A percentile compares a stretch with the other conserved stretches of the same genome.
These are phyloP conservation scores for Suillus sp. DNA, from an alignment of 768 basidiomycete species.

Conservation along the genomic window DNA sequence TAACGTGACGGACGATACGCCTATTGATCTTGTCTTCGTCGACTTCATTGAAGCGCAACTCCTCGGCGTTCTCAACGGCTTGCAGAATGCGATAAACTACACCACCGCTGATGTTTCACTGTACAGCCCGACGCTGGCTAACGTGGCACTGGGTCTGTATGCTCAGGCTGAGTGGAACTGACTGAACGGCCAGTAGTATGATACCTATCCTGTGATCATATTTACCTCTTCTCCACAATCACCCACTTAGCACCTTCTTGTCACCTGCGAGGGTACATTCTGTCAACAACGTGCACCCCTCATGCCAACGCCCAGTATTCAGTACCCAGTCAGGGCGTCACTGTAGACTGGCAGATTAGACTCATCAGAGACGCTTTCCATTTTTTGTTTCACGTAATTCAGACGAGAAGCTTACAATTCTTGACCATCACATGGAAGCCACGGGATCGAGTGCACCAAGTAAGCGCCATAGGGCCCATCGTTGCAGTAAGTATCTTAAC, in stretches of 20 bases:
- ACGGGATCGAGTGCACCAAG: no score
- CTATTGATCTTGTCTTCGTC: slow-evolving; percentile 76
- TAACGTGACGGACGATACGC: slow-evolving; percentile 46
- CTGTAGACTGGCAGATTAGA: background rate
- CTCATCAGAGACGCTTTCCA: no score
- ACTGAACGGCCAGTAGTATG: background rate
- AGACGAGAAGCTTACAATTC: background rate
- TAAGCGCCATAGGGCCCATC: no score
- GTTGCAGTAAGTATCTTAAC: no score
- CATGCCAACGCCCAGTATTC: background rate
- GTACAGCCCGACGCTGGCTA: slow-evolving; percentile 51
- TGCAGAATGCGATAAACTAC: slow-evolving; percentile 54
- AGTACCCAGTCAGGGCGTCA: background rate
- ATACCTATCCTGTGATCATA: background rate
- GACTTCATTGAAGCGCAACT: slow-evolving; percentile 63
- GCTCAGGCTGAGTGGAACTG: slow-evolving; percentile 39
- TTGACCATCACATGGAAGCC: no score
- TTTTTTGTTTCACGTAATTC: no score
- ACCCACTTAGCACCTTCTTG: background rate
- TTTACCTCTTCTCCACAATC: background rate
- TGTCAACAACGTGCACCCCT: background rate
- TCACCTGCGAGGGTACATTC: background rate
- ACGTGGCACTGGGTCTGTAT: slow-evolving; percentile 42
- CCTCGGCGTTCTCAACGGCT: slow-evolving; percentile 53
- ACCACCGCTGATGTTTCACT: slow-evolving; percentile 50